Conservation (phyloP, 331 rosid genomes). For the Acacia concinna region DNA sequence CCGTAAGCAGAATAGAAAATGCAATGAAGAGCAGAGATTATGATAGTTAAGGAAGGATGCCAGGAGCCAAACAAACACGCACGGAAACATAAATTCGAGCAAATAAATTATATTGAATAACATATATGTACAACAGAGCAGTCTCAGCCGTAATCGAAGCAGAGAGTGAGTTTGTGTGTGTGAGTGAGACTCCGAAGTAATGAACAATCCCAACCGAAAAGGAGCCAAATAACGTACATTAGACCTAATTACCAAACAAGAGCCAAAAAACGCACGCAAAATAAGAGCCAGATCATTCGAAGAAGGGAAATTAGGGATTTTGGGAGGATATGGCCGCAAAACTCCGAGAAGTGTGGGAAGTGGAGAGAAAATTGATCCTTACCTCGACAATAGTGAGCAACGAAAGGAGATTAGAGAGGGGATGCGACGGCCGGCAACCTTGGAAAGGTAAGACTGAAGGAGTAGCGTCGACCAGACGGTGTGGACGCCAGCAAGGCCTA, state of each 20-base stretch:
- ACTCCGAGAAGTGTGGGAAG: background rate
- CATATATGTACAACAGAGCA: background rate
- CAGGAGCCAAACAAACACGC: background rate
- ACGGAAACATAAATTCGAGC: background rate
- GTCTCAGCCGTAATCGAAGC: background rate
- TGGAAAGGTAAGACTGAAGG: too few species aligned
- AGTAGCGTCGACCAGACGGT: background rate
- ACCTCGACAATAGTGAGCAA: background rate
- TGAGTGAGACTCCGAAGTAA: background rate
- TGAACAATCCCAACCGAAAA: background rate
- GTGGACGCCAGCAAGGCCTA: background rate
- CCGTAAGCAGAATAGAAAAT: background rate
- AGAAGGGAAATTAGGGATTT: background rate
- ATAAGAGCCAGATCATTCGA: background rate
- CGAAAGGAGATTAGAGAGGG: background rate
- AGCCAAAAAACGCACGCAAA: background rate
- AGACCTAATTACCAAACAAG: background rate
- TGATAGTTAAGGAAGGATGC: background rate
- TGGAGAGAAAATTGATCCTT: background rate
- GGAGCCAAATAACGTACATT: background rate
- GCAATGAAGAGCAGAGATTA: background rate
- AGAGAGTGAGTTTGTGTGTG: background rate
- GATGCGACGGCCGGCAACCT: background rate
- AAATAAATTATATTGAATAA: background rate
- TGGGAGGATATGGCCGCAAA: background rate